These are phyloP conservation scores for Lipomyces yarrowii DNA, from an alignment of 1,139 yeast species.

Conservation along the genomic window DNA sequence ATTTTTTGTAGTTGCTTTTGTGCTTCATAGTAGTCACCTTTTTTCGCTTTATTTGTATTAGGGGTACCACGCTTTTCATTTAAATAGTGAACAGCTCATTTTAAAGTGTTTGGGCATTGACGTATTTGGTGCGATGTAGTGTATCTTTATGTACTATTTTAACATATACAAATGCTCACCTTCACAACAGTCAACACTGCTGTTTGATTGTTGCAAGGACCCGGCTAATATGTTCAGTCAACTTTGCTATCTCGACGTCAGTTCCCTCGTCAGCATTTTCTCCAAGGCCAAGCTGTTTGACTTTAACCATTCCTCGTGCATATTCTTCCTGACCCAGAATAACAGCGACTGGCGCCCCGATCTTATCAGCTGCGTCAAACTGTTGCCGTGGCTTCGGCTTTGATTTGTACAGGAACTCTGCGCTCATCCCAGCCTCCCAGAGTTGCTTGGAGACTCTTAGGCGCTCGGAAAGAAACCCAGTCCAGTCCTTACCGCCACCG, in stretches of 20 bases:
- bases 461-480: constrained; percentile 87
- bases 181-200: background rate
- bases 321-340: constrained; percentile 94
- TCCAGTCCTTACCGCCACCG: constrained; percentile 97
- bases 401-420: constrained; percentile 87
- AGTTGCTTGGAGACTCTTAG: constrained; percentile 78
- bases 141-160: background rate
- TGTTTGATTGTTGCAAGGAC: constrained; percentile 1
- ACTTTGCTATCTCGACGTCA: constrained; percentile 59
- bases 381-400: constrained; percentile 95
- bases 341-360: constrained; percentile 88
- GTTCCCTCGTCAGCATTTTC: constrained; percentile 88
- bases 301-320: constrained; percentile 76
- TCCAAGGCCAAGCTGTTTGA: constrained; percentile 86
- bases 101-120: background rate
- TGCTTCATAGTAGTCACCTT: background rate
- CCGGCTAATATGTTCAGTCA: constrained; percentile 56
- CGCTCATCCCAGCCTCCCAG: constrained; percentile 87
- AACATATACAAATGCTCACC: background rate
- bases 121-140: background rate
- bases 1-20: background rate
- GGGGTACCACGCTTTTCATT: background rate
- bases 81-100: background rate
- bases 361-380: constrained; percentile 94
- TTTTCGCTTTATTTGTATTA: background rate